Evolutionary conservation across 1,284 basidiomycete genomes (phyloP), one percentile per base, ranked within the genome.

Genomic region (Pulveroboletus sp.): DNA sequence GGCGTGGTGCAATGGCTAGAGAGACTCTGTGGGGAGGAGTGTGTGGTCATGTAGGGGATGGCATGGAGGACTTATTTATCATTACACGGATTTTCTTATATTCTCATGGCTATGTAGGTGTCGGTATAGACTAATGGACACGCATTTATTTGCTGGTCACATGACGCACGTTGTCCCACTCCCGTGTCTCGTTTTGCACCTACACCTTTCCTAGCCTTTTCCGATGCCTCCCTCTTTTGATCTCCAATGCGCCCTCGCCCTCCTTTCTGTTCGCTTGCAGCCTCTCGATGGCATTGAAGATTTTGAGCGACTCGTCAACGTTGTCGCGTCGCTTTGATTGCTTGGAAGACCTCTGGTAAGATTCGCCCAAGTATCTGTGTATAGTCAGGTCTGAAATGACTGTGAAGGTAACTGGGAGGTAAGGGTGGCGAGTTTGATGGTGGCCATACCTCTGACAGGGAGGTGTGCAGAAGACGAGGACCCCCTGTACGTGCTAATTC

Each of bases 271-370:
- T 70, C 3, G 15, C 10, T 35, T 12, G 29, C 9, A 21, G 11
- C 6, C 48, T 77, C 29, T 77, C 69, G 12, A 93, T 64, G 11
- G 75, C 71, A 3, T 61, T 66, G 19, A 75, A 72, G 6, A 78
- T 78, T 6, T 91, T 87, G 33, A 92, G 74, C 53, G 83, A 78
- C 50, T 93, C 91, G 58, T 88, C 83, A 4, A 95, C 86, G 48
- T 76, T 75, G 63, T 91, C 90, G 50, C 91, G 75, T 44, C 91
- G 83, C 68, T 85, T 90, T 1, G 82, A 80, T 57, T 88, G 79
- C 64, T 81, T 91, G 37, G 89, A 76, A 1, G 89, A 89, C 1
- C 84, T 82, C 7, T 92, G 84, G 77, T 83, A 94, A 41, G 85
- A 76, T 71, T 95, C 92, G 32, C 33, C 4, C 24, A 26, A 26